A percentile compares a stretch with the other conserved stretches of the same genome.
phyloP scores from a whole-genome alignment of 2,329 filamentous ascomycete genomes.

The Aspergillus sp. region DNA sequence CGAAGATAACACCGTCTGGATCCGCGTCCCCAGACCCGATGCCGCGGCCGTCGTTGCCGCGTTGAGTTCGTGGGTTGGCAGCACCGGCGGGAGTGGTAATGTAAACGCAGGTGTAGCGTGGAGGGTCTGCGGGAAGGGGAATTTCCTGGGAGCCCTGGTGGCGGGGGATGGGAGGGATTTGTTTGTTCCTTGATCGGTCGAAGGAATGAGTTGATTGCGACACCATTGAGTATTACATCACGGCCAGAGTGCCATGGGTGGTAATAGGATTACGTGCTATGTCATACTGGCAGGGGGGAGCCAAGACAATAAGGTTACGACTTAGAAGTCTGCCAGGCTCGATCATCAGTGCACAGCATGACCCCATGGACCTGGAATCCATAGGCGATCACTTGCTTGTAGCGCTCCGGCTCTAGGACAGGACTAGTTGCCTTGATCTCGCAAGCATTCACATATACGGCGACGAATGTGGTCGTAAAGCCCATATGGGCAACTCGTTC shows the following conservation, averaged over 20 bases:
- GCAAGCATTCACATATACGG: too few relatives aligned
- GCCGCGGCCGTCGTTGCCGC: conserved; percentile 35
- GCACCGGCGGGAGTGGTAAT: conserved; percentile 8
- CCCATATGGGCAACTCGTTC: too few relatives aligned
- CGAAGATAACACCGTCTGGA: conserved; percentile 26
- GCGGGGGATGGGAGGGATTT: conserved; percentile 27
- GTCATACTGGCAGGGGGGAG: too few relatives aligned
- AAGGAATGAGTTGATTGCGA: not conserved
- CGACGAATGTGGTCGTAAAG: too few relatives aligned
- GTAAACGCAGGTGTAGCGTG: conserved; percentile 25
- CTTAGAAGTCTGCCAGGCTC: too few relatives aligned
- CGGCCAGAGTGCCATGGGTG: not conserved
- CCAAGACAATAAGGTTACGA: too few relatives aligned
- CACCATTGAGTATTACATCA: not conserved
- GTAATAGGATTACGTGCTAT: not conserved
- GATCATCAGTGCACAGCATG: too few relatives aligned
- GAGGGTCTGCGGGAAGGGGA: conserved; percentile 32
- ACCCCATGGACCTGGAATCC: too few relatives aligned
- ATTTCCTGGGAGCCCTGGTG: conserved; percentile 28
- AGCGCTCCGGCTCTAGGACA: too few relatives aligned
- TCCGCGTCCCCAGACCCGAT: conserved; percentile 40
- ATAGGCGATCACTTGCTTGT: too few relatives aligned
- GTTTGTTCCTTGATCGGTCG: conserved; percentile 19
- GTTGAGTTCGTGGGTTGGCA: conserved; percentile 40
- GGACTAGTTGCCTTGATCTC: too few relatives aligned